phyloP scores from a whole-genome alignment of 192 early-diverging fungal species.

The Podila minutissima region DNA sequence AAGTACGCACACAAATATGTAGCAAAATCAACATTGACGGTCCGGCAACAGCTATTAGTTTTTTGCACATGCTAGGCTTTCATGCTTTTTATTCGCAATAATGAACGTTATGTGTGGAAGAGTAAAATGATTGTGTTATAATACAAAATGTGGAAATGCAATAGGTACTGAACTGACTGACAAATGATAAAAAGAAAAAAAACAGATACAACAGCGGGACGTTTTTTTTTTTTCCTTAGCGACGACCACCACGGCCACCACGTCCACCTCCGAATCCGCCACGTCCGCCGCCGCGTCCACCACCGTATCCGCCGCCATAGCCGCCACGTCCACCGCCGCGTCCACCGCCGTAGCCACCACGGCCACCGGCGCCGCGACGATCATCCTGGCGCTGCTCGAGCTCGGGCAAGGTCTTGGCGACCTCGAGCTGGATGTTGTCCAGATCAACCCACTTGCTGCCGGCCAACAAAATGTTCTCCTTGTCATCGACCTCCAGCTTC shows the following conservation, averaged over 20 bases:
- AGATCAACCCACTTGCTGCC: constrained; percentile 79
- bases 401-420: constrained; percentile 83
- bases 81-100: too few relatives aligned
- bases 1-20: too few relatives aligned
- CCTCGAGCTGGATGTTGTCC: constrained; percentile 71
- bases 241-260: constrained; percentile 57
- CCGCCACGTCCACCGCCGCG: constrained; percentile 54
- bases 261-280: constrained; percentile 52
- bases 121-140: not conserved
- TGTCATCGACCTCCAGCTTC: constrained; percentile 72
- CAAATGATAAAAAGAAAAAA: not conserved
- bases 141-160: not conserved
- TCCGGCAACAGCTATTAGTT: too few relatives aligned
- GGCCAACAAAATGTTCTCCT: constrained; percentile 60
- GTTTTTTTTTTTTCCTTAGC: constrained; percentile 19
- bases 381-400: constrained; percentile 68
- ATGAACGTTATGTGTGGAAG: too few relatives aligned
- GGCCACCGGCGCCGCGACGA: constrained; percentile 50
- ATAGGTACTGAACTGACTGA: not conserved
- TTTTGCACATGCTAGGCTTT: too few relatives aligned
- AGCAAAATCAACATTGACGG: too few relatives aligned
- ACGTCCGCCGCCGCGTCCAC: constrained; percentile 54
- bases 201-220: not conserved
- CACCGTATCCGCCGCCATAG: constrained; percentile 54
- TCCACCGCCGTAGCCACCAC: constrained; percentile 53